Conservation (phyloP, 495 filamentous ascomycete genomes). For the Penicillium coprophilum region DNA sequence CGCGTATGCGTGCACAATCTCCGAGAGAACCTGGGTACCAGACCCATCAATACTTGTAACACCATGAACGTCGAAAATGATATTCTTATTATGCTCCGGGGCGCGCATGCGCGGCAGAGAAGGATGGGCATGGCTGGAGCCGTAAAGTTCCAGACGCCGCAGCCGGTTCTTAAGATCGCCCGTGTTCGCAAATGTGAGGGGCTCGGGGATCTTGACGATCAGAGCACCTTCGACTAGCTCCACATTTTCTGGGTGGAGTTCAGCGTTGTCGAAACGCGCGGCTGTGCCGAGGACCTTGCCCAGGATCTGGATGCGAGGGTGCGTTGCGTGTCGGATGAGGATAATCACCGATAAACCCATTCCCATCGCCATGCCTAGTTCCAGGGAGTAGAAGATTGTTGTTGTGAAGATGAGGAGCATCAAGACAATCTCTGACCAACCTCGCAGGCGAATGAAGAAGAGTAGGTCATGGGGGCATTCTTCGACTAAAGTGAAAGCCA, state of each 20-base stretch:
- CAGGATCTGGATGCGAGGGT: slow-evolving; percentile 94
- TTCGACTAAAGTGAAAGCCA: slow-evolving; percentile 92
- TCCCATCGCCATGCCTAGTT: slow-evolving; percentile 83
- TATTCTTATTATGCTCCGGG: slow-evolving; percentile 74
- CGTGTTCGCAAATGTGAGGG: slow-evolving; percentile 95
- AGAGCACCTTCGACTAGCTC: slow-evolving; percentile 90
- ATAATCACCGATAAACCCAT: slow-evolving; percentile 85
- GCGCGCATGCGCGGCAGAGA: slow-evolving; percentile 74
- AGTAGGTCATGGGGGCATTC: slow-evolving; percentile 87
- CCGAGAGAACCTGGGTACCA: slow-evolving; percentile 83
- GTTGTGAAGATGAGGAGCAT: slow-evolving; percentile 87
- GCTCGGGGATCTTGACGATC: slow-evolving; percentile 96
- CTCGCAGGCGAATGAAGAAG: slow-evolving; percentile 86
- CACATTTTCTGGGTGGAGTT: slow-evolving; percentile 69
- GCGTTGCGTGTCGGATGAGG: slow-evolving; percentile 84
- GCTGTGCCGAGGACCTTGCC: slow-evolving; percentile 79
- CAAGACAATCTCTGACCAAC: slow-evolving; percentile 78
- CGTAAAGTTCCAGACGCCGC: slow-evolving; percentile 81
- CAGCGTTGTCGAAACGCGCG: slow-evolving; percentile 83
- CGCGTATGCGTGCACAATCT: slow-evolving; percentile 80
- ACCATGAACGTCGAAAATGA: slow-evolving; percentile 96
- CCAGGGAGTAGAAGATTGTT: slow-evolving; percentile 90
- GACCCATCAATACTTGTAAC: slow-evolving; percentile 91
- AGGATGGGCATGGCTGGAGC: slow-evolving; percentile 78
- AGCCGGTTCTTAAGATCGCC: slow-evolving; percentile 86